Evolutionary conservation across 1,284 basidiomycete species (phyloP), one percentile per base, ranked within the genome.

Genomic region (Moesziomyces parantarcticus): DNA sequence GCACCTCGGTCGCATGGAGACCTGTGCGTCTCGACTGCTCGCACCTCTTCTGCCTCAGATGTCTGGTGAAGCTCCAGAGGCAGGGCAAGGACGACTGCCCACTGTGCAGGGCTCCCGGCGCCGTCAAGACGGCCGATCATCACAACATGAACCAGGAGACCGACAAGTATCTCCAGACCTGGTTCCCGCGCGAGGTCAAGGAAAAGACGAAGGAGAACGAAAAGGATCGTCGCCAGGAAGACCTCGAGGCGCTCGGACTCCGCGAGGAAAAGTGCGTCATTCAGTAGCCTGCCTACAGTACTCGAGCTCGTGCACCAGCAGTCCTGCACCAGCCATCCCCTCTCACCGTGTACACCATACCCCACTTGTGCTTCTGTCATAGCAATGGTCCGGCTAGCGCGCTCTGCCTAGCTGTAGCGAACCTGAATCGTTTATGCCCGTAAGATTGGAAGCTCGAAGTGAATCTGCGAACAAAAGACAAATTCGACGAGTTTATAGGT

Each of bases 21-120:
- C 78, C 83, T 10, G 92, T 98, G 57, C 87, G 93, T 5, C 87
- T 98, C 4, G 85, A 85, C 25, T 98, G 95, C 76, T 88, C 90
- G 0, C 95, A 97, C 84, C 85, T 96, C n/a, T 97, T 97, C 84
- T 97, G 94, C 77, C 92, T 89, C 59, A 88, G 90, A 50, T 97
- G 94, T 83, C 86, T 98, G 18, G 93, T 94, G 49, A 97, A 97
- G 86, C 91, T 98, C 89, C 95, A 98, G 85, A 92, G 92, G 79
- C 87, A 91, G 16, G 89, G 90, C 0, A 89, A 91, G 76, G 88
- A 86, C 13, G 87, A 91, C 69, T 98, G 95, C 83, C 95, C 95
- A 1, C 88, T 97, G 82, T 98, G 95, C 83, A 59, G 81, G 4
- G 63, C 76, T 1, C 65, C 66, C 13, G 61, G 69, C 23, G 80